Conservation (phyloP, 139 green algal species). For the Picochlorum sp. region DNA sequence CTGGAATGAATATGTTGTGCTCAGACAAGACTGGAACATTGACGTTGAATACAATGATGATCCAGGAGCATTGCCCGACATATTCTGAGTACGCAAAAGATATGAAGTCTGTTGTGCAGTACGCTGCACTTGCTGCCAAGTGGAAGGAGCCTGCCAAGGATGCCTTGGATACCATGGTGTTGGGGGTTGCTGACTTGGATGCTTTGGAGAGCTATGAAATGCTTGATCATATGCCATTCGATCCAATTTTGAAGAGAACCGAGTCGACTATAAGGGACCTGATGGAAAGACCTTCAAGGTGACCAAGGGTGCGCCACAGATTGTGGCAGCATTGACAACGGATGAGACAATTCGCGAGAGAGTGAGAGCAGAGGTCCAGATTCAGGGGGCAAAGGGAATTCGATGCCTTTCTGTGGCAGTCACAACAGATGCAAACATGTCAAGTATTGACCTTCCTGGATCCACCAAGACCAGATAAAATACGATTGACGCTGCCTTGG, state of each 20-base stretch:
- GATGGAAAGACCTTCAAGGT: slow-evolving; percentile 57
- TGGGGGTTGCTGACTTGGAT: slow-evolving; percentile 46
- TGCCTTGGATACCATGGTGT: slow-evolving; percentile 74
- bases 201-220: slow-evolving; percentile 33
- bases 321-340: slow-evolving; percentile 38
- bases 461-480: slow-evolving; percentile 73
- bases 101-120: slow-evolving; percentile 39
- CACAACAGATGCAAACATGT: slow-evolving; percentile 27
- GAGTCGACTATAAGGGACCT: slow-evolving; percentile 43
- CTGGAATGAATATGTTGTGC: slow-evolving; percentile 88
- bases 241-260: slow-evolving; percentile 80
- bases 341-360: slow-evolving; percentile 31
- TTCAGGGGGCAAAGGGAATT: slow-evolving; percentile 65
- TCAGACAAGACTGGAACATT: slow-evolving; percentile 83
- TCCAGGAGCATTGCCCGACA: slow-evolving; percentile 69
- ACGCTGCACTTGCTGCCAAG: slow-evolving; percentile 67
- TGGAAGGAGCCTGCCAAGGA: slow-evolving; percentile 79
- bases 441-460: slow-evolving; percentile 84
- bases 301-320: slow-evolving; percentile 57
- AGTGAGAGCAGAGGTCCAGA: slow-evolving; percentile 43
- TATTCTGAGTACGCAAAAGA: slow-evolving; percentile 37
- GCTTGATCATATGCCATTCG: slow-evolving; percentile 78
- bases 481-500: slow-evolving; percentile 66
- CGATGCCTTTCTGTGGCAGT: slow-evolving; percentile 62
- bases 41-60: slow-evolving; percentile 84